Percentiles rank a stretch among this genome's conserved stretches.
Evolutionary conservation across 2,329 filamentous ascomycete species (phyloP).

Genomic region (Exophiala aquamarina): DNA sequence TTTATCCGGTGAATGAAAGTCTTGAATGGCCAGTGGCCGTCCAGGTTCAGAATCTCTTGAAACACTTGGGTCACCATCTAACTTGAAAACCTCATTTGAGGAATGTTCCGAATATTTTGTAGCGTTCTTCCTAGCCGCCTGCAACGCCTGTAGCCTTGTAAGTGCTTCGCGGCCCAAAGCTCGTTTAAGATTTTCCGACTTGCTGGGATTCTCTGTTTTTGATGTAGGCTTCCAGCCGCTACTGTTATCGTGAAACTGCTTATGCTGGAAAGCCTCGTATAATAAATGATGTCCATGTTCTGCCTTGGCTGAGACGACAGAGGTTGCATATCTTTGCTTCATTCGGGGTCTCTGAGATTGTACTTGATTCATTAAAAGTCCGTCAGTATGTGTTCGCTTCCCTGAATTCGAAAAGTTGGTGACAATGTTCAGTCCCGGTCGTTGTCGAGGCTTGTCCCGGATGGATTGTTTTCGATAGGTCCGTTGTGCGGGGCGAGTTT

Average conservation of each 20-base stretch:
- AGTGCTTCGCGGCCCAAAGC: slow-evolving; percentile 9
- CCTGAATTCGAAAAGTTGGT: slow-evolving; percentile 38
- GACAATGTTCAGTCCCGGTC: slow-evolving; percentile 43
- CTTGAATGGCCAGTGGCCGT: too few relatives aligned
- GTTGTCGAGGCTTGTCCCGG: slow-evolving; percentile 26
- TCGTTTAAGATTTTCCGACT: slow-evolving; percentile 2
- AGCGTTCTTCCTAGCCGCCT: slow-evolving; percentile 10
- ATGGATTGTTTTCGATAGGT: slow-evolving; percentile 1
- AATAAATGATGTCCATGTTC: slow-evolving; percentile 9
- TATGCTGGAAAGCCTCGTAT: too few relatives aligned
- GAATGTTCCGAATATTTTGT: not conserved
- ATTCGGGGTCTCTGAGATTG: slow-evolving; percentile 22
- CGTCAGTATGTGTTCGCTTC: slow-evolving; percentile 15
- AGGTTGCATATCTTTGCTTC: slow-evolving; percentile 17
- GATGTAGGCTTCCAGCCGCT: too few relatives aligned
- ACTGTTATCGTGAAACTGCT: too few relatives aligned
- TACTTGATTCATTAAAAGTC: slow-evolving; percentile 22
- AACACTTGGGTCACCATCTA: not conserved
- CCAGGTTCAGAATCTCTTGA: too few relatives aligned
- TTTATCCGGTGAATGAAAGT: slow-evolving; percentile 43
- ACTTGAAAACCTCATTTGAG: not conserved
- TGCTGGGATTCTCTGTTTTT: too few relatives aligned
- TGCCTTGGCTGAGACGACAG: slow-evolving; percentile 24
- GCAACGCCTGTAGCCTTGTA: slow-evolving; percentile 12
- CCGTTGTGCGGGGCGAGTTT: not conserved